phyloP scores from a whole-genome alignment of 495 filamentous ascomycete genomes.

The Tuber umbilicatum region DNA sequence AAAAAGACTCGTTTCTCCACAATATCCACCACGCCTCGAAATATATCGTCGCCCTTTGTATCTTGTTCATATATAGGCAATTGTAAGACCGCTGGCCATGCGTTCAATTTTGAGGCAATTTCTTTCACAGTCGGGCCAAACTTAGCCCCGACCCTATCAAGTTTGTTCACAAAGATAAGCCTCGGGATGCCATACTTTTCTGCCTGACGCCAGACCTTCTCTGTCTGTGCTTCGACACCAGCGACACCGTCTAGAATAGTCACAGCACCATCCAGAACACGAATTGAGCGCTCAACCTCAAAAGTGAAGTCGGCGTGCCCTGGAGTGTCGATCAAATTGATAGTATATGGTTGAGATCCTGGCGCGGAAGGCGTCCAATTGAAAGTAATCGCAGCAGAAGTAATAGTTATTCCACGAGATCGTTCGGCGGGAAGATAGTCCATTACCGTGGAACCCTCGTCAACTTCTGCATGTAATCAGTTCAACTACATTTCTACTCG shows the following conservation, averaged over 20 bases:
- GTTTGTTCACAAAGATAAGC: constrained; percentile 88
- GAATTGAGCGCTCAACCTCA: constrained; percentile 86
- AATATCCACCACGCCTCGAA: constrained; percentile 78
- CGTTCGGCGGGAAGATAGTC: constrained; percentile 96
- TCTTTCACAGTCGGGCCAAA: constrained; percentile 83
- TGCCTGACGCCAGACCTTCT: constrained; percentile 92
- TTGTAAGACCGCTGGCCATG: constrained; percentile 86
- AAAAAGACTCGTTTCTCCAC: constrained; percentile 51
- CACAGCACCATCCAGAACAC: constrained; percentile 88
- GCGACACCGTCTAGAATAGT: constrained; percentile 96
- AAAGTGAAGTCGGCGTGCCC: constrained; percentile 98
- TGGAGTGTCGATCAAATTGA: constrained; percentile 96
- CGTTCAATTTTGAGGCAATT: constrained; percentile 67
- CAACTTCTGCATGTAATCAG: constrained; percentile 60
- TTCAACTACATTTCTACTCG: background rate
- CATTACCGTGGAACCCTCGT: constrained; percentile 93
- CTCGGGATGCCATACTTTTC: constrained; percentile 76
- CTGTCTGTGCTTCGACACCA: constrained; percentile 95
- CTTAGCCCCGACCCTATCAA: constrained; percentile 87
- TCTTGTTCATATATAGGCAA: constrained; percentile 76
- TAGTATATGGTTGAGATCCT: constrained; percentile 51
- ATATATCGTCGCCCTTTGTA: constrained; percentile 53
- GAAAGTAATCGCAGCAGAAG: constrained; percentile 94
- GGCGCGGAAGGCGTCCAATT: constrained; percentile 62
- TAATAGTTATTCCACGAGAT: constrained; percentile 91